These are phyloP conservation scores for Sclerotinia nivalis DNA, from an alignment of 2,329 filamentous ascomycete genomes.

Conservation along the genomic window DNA sequence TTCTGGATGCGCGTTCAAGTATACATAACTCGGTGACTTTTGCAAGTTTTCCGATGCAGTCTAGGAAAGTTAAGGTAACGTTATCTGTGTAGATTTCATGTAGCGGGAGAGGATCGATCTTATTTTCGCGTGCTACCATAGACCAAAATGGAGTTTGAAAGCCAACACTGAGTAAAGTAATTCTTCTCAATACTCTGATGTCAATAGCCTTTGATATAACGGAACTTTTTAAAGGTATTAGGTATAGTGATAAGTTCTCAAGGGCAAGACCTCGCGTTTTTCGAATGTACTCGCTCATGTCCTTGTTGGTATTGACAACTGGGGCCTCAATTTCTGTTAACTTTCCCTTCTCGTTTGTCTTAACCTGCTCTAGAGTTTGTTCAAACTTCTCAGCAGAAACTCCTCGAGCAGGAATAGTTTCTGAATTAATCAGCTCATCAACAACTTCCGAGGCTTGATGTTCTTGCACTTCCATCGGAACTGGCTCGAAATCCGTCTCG, in stretches of 20 bases:
- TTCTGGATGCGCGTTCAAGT: slow-evolving; percentile 54
- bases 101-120: slow-evolving; percentile 52
- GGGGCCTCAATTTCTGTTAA: background rate
- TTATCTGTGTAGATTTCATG: slow-evolving; percentile 64
- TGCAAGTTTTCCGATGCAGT: slow-evolving; percentile 53
- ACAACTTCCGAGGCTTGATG: background rate
- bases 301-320: background rate
- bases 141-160: slow-evolving; percentile 62
- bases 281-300: slow-evolving; percentile 54
- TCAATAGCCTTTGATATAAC: slow-evolving; percentile 59
- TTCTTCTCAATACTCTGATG: slow-evolving; percentile 53
- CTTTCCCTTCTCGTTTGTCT: background rate
- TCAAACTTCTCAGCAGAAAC: background rate
- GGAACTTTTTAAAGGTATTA: slow-evolving; percentile 61
- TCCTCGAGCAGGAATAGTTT: background rate
- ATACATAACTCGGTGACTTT: slow-evolving; percentile 60
- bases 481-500: background rate
- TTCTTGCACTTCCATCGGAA: background rate
- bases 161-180: slow-evolving; percentile 65
- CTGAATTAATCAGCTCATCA: background rate
- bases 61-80: slow-evolving; percentile 56
- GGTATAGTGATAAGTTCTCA: slow-evolving; percentile 54
- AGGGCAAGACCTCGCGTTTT: slow-evolving; percentile 59
- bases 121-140: slow-evolving; percentile 56
- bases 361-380: background rate